Evolutionary conservation across 306 rosid genomes (phyloP).

Genomic region (Cucurbita argyrosperma): DNA sequence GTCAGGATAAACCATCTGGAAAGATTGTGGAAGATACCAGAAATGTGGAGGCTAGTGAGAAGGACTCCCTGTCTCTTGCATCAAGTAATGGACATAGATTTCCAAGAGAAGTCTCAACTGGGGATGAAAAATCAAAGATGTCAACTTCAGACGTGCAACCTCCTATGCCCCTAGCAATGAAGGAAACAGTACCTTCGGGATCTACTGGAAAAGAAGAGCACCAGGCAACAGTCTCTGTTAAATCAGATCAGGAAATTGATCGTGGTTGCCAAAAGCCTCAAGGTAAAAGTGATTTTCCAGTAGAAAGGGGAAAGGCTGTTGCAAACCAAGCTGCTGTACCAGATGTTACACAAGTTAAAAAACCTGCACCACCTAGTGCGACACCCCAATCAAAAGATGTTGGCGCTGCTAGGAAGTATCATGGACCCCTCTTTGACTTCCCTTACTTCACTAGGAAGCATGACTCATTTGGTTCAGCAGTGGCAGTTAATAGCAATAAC

Average conservation of each 20-base stretch:
- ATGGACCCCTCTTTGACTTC: conserved; percentile 97
- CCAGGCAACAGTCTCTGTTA: conserved; percentile 32
- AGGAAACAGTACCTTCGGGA: conserved; percentile 33
- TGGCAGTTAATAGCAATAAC: conserved; percentile 48
- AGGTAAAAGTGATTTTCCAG: conserved; percentile 37
- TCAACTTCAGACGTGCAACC: conserved; percentile 34
- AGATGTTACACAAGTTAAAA: conserved; percentile 43
- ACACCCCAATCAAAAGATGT: conserved; percentile 52
- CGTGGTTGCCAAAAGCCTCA: conserved; percentile 31
- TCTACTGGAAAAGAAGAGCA: conserved; percentile 68
- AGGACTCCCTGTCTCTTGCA: conserved; percentile 35
- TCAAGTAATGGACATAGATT: conserved; percentile 34
- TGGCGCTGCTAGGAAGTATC: conserved; percentile 58
- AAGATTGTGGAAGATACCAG: conserved; percentile 37
- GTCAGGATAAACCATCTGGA: conserved; percentile 47
- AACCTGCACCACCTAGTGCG: conserved; percentile 41
- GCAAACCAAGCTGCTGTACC: conserved; percentile 46
- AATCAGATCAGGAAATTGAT: conserved; percentile 52
- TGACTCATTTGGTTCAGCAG: conserved; percentile 77
- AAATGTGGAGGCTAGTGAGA: conserved; percentile 36
- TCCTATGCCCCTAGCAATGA: conserved; percentile 26
- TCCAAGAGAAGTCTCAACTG: conserved; percentile 36
- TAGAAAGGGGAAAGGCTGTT: conserved; percentile 73
- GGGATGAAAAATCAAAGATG: conserved; percentile 43
- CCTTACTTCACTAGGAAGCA: conserved; percentile 89